These are phyloP conservation scores for Sporothrix euskadiensis DNA, from an alignment of 2,329 filamentous ascomycete species.

Conservation along the genomic window DNA sequence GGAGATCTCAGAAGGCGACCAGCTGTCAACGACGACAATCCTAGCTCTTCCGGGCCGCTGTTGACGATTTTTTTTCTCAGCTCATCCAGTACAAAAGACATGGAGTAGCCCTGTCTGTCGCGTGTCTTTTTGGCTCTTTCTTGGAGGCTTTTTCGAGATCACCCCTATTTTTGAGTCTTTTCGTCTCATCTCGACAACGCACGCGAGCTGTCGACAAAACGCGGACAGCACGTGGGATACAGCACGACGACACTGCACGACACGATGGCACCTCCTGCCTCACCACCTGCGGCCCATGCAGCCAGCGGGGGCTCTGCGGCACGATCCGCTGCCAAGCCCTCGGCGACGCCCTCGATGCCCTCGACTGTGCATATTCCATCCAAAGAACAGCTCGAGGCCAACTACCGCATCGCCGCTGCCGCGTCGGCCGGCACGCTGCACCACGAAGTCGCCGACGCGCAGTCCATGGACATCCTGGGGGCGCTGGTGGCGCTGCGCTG, in stretches of 20 bases:
- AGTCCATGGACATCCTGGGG: constrained; percentile 42
- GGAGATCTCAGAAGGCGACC: background rate
- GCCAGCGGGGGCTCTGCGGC: background rate
- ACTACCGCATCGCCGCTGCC: constrained; percentile 25
- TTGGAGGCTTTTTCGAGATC: background rate
- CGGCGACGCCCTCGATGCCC: background rate
- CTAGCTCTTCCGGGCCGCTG: background rate
- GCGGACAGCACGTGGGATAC: background rate
- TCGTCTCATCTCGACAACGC: background rate
- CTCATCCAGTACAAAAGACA: constrained; percentile 8
- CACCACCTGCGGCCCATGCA: background rate
- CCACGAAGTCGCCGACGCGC: constrained; percentile 38
- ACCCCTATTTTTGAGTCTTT: background rate
- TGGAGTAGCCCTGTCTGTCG: constrained; percentile 8
- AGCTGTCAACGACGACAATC: constrained; percentile 10
- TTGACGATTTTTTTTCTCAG: constrained; percentile 9
- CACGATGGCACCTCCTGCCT: constrained; percentile 20
- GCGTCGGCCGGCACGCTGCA: constrained; percentile 30
- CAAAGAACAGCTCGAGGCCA: constrained; percentile 26
- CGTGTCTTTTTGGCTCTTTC: constrained; percentile 14
- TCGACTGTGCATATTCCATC: constrained; percentile 10
- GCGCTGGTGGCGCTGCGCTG: constrained; percentile 68
- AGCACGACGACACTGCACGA: no score
- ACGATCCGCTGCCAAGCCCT: constrained; percentile 6
- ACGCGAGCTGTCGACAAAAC: background rate